Base-by-base conservation (phyloP, 1,284 basidiomycete species). In the Sphagnurus paluster region DNA sequence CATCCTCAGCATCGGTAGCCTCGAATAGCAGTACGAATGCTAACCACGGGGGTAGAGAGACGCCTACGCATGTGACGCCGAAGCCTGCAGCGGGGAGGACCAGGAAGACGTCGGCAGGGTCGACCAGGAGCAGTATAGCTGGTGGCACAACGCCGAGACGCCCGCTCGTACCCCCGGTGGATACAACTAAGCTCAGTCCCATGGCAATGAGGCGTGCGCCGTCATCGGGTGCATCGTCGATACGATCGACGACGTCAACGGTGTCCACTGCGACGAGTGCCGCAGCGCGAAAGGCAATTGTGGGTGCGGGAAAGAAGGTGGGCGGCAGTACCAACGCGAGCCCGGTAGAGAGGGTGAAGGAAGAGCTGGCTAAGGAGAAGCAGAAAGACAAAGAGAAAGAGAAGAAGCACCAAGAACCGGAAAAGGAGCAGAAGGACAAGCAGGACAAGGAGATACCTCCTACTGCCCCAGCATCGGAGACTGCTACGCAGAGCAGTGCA, bases 101-200 rank as follows among this genome's bases (percentile, higher is more conserved):
- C 3, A 50, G 56, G n/a, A 57, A 56, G 21, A 60, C 61, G 10
- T 67, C 64, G 0, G 54, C 59, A 3, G 59, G 61, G 5, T 66
- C 65, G 2, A 64, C 60, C 30, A 56, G 53, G 44, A 56, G 54
- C 16, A 44, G 44, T 25, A 17, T 41, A 16, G 29, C 17, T 10
- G 44, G 20, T 5, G 46, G 41, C 1, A 53, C 54, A 9, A 46
- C 55, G 24, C 39, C 37, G 16, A 55, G 54, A 37, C 48, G 60
- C 9, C 65, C 64, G 8, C 62, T 63, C 6, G 58, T 62, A 3
- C 66, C 68, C 5, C 44, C 56, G 6, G 46, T 61, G 23, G 62
- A 66, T 48, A 53, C 61, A 13, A 58, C 42, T n/a, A 69, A 65
- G 48, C 46, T 67, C 10, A 62, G 56, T 39, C 60, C n/a, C n/a